Conservation (phyloP, 176 grass and related monocot species). For the Zea luxurians region DNA sequence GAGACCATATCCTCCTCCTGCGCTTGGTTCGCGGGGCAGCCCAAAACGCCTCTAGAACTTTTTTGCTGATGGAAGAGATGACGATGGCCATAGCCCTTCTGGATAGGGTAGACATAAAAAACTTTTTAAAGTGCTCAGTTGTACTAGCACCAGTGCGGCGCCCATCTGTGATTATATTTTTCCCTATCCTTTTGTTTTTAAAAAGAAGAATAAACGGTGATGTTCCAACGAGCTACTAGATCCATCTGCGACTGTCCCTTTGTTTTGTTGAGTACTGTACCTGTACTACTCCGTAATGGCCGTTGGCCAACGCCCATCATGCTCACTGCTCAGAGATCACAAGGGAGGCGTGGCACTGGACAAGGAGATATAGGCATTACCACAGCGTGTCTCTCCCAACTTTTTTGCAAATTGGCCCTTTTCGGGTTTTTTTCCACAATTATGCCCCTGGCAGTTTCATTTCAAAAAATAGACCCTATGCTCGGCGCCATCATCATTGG, state of each 20-base stretch:
- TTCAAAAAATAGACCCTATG: too few relatives aligned
- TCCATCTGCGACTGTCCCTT: background rate
- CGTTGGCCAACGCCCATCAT: constrained; percentile 17
- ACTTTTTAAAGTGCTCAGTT: background rate
- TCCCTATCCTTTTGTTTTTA: too few relatives aligned
- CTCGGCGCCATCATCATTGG: too few relatives aligned
- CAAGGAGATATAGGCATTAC: background rate
- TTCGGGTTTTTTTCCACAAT: too few relatives aligned
- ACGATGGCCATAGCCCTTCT: background rate
- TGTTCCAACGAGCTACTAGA: background rate
- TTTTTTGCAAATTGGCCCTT: too few relatives aligned
- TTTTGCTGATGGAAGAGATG: background rate
- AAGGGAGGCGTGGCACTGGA: background rate
- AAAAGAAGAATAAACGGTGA: background rate
- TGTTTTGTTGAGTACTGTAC: background rate
- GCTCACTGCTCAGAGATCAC: background rate
- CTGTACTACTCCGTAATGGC: background rate
- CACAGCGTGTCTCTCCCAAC: too few relatives aligned
- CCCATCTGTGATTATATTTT: background rate
- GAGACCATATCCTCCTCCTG: too few relatives aligned
- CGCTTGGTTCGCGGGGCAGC: background rate
- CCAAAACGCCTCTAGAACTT: background rate
- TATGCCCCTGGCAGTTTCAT: too few relatives aligned
- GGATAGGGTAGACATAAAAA: background rate
- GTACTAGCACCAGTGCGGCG: background rate